phyloP scores from a whole-genome alignment of 805 yeast species.

The Isabelozyma gotoi region DNA sequence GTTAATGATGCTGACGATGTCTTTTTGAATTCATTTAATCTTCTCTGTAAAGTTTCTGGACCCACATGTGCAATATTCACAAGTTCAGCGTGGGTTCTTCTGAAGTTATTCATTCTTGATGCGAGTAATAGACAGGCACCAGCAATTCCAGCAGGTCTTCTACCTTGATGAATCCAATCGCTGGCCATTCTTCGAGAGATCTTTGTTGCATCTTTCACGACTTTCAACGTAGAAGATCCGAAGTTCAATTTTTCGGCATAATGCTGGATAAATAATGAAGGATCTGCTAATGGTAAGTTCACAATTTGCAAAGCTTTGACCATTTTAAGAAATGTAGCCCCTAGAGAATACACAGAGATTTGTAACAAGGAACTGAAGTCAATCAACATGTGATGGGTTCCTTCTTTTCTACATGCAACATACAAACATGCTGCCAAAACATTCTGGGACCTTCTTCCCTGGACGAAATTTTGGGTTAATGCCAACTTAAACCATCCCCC shows the following conservation, averaged over 20 bases:
- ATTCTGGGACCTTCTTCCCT: conserved; percentile 94
- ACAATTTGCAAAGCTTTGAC: conserved; percentile 82
- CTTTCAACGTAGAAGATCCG: conserved; percentile 70
- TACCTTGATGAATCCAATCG: conserved; percentile 96
- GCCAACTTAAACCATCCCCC: conserved; percentile 88
- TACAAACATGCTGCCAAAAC: conserved; percentile 94
- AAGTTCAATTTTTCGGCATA: conserved; percentile 86
- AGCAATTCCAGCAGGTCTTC: conserved; percentile 98
- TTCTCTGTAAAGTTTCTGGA: conserved; percentile 85
- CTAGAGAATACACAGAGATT: conserved; percentile 89
- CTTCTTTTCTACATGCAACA: conserved; percentile 88
- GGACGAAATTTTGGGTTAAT: conserved; percentile 83
- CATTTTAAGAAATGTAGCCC: conserved; percentile 92
- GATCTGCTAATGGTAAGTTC: conserved; percentile 85
- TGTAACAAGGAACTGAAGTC: conserved; percentile 90
- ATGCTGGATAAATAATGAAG: conserved; percentile 89
- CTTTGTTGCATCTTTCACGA: conserved; percentile 82
- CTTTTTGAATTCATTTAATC: conserved; percentile 82
- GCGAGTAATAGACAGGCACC: conserved; percentile 95
- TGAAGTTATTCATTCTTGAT: conserved; percentile 92
- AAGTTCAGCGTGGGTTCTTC: conserved; percentile 89
- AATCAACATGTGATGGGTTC: conserved; percentile 92
- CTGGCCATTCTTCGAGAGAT: conserved; percentile 87
- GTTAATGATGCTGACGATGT: conserved; percentile 76
- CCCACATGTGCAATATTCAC: conserved; percentile 96